A percentile compares a stretch with the other conserved stretches of the same genome.
Evolutionary conservation across 768 basidiomycete genomes (phyloP).

Genomic region (Auricularia cornea): DNA sequence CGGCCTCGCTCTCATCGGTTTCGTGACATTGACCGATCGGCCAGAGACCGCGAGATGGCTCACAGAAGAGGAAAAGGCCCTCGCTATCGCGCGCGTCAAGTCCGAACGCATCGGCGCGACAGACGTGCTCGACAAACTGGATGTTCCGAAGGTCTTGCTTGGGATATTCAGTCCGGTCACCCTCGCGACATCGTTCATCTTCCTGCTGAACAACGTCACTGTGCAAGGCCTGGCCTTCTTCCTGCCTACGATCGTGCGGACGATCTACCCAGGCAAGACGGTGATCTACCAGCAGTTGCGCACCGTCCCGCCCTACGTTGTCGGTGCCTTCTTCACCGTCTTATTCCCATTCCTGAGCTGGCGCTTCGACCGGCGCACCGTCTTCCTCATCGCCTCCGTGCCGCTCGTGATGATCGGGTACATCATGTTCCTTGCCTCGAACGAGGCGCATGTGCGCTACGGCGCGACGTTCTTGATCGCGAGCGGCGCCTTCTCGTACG

Average conservation of each 20-base stretch:
- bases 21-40: background rate
- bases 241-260: background rate
- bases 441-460: background rate
- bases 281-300: background rate
- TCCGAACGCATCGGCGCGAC: background rate
- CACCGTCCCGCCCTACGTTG: background rate
- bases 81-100: background rate
- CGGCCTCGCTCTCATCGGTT: background rate
- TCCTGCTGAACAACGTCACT: background rate
- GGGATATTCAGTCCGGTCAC: background rate
- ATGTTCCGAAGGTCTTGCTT: background rate
- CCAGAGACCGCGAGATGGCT: background rate
- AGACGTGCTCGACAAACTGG: background rate
- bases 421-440: background rate
- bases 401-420: background rate
- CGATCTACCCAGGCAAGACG: background rate
- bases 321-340: background rate
- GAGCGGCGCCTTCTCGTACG: background rate
- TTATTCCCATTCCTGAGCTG: background rate
- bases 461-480: background rate
- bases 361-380: background rate
- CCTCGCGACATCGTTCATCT: background rate
- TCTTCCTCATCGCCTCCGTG: background rate
- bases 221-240: background rate
- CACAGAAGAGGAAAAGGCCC: background rate